Base-by-base conservation (phyloP, 129 eudicot species). In the Escallonia rubra region DNA sequence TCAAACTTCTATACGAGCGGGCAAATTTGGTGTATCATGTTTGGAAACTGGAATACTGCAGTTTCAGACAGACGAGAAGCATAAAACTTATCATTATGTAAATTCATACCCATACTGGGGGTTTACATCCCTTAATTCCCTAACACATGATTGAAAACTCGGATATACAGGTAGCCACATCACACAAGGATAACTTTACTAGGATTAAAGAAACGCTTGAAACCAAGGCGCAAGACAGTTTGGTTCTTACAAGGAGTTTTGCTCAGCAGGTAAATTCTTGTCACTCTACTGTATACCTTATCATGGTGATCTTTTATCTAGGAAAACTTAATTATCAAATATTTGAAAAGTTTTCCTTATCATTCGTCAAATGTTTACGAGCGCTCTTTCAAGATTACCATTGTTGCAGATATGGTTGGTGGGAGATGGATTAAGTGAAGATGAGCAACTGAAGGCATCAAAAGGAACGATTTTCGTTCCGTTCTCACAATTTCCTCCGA, bases 381-480 rank as follows among this genome's bases (percentile, higher is more conserved):
- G n/a, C 16, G 38, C 7, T 14, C n/a, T 12, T 7, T 43, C 16
- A 61, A 59, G 47, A 10, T 41, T 0, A 41, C 9, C 38, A 40
- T 38, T 9, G 4, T 9, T 70, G 60, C 82, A 89, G 87, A 78
- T 62, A 61, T 89, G 98, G 98, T 53, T 93, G 61, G 95, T 93
- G 54, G 98, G 96, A 66, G 88, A 86, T 16, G 88, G 83, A 46
- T 50, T 93, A 14, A 74, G 62, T n/a, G 83, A 86, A 45, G 78
- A 71, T 10, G 96, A 86, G 47, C 95, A 93, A 52, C 47, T 59
- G 49, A 86, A 77, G 78, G 98, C 95, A 46, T 58, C 87, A 67
- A 86, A 86, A 53, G 96, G 96, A 66, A 83, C 96, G 7, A 16
- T 73, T 6, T 78, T 93, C 79, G 79, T 93, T 69, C 98, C 98